A percentile compares a stretch with the other conserved stretches of the same genome.
These are phyloP conservation scores for Penicillium palitans DNA, from an alignment of 2,329 filamentous ascomycete genomes.

Conservation along the genomic window DNA sequence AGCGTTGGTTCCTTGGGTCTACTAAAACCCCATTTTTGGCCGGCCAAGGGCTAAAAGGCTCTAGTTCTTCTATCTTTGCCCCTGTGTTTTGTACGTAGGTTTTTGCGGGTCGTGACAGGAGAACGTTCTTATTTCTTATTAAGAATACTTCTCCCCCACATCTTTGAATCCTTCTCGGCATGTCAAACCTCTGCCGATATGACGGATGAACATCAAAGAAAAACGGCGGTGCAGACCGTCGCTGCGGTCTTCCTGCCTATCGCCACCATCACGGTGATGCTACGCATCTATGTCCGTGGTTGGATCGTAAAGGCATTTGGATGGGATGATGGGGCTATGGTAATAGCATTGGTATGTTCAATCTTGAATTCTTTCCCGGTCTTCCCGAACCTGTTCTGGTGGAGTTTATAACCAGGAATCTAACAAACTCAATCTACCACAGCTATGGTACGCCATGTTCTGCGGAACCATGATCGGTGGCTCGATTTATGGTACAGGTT, in stretches of 20 bases:
- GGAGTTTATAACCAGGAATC: background rate
- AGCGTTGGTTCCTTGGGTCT: background rate
- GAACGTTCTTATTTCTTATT: constrained; percentile 1
- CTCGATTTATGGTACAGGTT: constrained; percentile 32
- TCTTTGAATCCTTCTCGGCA: background rate
- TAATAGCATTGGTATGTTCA: constrained; percentile 28
- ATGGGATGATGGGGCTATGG: constrained; percentile 36
- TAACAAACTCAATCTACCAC: background rate
- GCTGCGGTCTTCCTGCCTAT: constrained; percentile 32
- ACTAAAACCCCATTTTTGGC: background rate
- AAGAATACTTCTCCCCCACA: constrained; percentile 10
- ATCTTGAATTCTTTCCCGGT: background rate
- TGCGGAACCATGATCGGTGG: constrained; percentile 35
- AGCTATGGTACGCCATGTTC: constrained; percentile 33
- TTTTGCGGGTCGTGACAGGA: background rate
- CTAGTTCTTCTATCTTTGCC: background rate
- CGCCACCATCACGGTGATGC: constrained; percentile 28
- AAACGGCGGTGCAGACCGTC: constrained; percentile 25
- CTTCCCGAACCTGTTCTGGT: background rate
- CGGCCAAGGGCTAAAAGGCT: background rate
- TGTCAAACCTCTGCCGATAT: constrained; percentile 8
- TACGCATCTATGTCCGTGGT: constrained; percentile 36
- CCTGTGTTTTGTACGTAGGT: background rate
- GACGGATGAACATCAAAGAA: constrained; percentile 25
- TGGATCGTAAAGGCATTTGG: constrained; percentile 36